Evolutionary conservation across 2,329 filamentous ascomycete species (phyloP).

Genomic region (Fusarium newnesense): DNA sequence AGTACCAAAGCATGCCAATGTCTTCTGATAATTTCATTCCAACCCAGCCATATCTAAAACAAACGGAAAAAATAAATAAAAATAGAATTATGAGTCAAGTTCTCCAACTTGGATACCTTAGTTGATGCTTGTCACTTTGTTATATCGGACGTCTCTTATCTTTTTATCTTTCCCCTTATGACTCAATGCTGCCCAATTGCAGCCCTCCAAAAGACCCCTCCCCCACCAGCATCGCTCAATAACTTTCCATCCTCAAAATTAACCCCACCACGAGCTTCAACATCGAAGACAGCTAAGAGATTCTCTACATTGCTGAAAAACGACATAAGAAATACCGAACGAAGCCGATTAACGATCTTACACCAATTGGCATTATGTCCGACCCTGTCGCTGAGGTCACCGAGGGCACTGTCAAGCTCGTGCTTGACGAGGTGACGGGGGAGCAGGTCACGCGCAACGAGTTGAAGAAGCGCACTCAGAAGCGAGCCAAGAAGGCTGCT

Average conservation of each 20-base stretch:
- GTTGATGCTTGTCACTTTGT: not conserved
- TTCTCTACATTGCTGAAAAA: not conserved
- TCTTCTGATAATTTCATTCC: not conserved
- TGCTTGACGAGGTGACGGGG: conserved; percentile 72
- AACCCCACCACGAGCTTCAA: conserved; percentile 43
- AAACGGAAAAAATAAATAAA: not conserved
- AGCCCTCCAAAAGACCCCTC: conserved; percentile 19
- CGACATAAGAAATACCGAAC: not conserved
- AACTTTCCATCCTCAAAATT: conserved; percentile 41
- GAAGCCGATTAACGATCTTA: conserved; percentile 2
- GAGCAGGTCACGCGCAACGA: conserved; percentile 73
- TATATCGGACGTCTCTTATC: conserved; percentile 13
- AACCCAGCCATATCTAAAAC: not conserved
- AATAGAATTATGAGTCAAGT: not conserved
- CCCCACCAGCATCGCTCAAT: conserved; percentile 40
- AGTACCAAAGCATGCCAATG: not conserved
- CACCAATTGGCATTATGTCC: conserved; percentile 30
- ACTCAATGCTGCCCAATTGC: conserved; percentile 30
- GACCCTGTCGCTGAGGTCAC: conserved; percentile 43
- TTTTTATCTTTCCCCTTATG: conserved; percentile 24
- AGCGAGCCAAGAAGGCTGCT: conserved; percentile 67
- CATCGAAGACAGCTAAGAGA: conserved; percentile 16
- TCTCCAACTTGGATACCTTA: not conserved
- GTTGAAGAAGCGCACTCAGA: conserved; percentile 69
- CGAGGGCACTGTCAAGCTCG: conserved; percentile 60